Percentiles rank a stretch among this genome's conserved stretches.
These are phyloP conservation scores for Suillus paluster DNA, from an alignment of 768 basidiomycete genomes.

Conservation along the genomic window DNA sequence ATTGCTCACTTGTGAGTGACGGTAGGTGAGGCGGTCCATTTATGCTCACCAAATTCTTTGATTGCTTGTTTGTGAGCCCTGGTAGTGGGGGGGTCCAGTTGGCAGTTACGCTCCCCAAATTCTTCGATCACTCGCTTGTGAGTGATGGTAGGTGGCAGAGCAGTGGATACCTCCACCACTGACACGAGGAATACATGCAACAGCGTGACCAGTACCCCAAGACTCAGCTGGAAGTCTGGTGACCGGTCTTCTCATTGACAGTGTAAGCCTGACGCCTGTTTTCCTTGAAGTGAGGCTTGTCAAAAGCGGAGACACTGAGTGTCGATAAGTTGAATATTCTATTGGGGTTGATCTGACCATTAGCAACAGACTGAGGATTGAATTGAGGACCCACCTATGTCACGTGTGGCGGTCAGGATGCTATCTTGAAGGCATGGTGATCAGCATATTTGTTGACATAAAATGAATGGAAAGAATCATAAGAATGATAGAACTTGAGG, in stretches of 20 bases:
- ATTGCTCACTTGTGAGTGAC: too few species aligned
- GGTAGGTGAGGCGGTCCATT: too few species aligned
- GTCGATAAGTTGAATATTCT: too few species aligned
- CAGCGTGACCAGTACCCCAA: constrained; percentile 99
- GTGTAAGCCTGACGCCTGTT: constrained; percentile 97
- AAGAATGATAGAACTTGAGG: neutral
- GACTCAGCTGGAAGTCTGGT: constrained; percentile 99
- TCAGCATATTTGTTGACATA: constrained; percentile 20
- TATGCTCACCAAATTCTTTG: too few species aligned
- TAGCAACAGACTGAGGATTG: too few species aligned
- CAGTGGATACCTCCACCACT: constrained; percentile 98
- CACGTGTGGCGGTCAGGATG: constrained; percentile 4
- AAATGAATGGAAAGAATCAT: constrained; percentile 8
- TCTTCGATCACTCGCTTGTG: too few species aligned
- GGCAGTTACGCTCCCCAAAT: too few species aligned
- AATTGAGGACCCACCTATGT: too few species aligned
- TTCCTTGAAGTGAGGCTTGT: constrained; percentile 38
- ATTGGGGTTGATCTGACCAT: too few species aligned
- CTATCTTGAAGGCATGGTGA: constrained; percentile 32
- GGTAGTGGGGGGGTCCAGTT: too few species aligned
- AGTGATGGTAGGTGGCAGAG: constrained; percentile 47
- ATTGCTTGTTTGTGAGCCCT: too few species aligned
- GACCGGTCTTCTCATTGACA: constrained; percentile 96
- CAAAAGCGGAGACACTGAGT: too few species aligned
- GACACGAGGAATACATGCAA: constrained; percentile 99